Evolutionary conservation across 2,329 filamentous ascomycete genomes (phyloP).

Genomic region (Venturia effusa): DNA sequence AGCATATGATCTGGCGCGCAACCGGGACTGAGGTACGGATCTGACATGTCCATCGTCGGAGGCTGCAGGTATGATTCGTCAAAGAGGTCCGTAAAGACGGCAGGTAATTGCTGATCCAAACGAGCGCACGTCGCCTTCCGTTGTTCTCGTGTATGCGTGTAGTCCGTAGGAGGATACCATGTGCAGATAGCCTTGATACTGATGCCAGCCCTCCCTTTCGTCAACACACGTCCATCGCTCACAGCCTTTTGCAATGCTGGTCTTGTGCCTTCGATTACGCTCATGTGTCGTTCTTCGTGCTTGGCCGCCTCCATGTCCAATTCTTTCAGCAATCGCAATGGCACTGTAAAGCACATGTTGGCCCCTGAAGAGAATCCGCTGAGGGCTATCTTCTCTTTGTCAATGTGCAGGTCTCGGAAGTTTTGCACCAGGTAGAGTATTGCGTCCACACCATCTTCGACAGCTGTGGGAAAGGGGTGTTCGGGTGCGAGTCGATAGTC

Average conservation of each 20-base stretch:
- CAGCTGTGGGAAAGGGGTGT: conserved; percentile 50
- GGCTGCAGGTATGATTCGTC: conserved; percentile 40
- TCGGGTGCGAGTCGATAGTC: conserved; percentile 52
- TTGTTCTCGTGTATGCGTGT: conserved; percentile 47
- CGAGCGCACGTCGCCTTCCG: conserved; percentile 45
- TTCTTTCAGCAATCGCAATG: conserved; percentile 44
- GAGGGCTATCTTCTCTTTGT: conserved; percentile 45
- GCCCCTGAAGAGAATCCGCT: conserved; percentile 54
- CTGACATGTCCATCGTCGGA: conserved; percentile 38
- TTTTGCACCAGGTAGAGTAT: conserved; percentile 47
- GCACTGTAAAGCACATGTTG: conserved; percentile 52
- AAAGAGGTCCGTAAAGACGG: conserved; percentile 41
- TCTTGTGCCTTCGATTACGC: conserved; percentile 2
- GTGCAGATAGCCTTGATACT: conserved; percentile 46
- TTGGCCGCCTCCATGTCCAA: conserved; percentile 18
- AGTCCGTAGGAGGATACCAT: conserved; percentile 54
- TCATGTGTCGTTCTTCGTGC: conserved; percentile 15
- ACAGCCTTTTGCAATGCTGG: conserved; percentile 27
- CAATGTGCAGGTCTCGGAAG: conserved; percentile 45
- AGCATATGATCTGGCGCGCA: conserved; percentile 44
- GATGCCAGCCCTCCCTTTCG: conserved; percentile 23
- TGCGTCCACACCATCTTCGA: conserved; percentile 53
- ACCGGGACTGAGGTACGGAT: conserved; percentile 49
- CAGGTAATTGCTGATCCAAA: conserved; percentile 40
- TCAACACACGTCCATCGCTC: conserved; percentile 20